Evolutionary conservation across 2,329 filamentous ascomycete genomes (phyloP), one percentile per base, ranked within the genome.

Genomic region (Exophiala dermatitidis): DNA sequence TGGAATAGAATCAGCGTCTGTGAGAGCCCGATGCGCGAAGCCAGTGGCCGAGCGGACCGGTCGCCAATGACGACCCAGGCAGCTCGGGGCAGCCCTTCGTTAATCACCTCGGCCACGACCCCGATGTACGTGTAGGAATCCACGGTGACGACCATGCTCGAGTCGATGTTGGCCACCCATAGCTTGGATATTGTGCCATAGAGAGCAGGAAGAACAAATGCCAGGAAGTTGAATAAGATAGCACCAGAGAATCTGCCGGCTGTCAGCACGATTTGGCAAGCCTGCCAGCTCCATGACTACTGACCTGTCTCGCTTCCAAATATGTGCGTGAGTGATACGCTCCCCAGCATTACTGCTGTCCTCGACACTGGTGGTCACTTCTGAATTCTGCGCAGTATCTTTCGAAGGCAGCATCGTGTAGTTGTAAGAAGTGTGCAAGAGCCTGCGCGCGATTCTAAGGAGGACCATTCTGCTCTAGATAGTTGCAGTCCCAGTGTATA

Each of bases 41-140:
- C 54, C 0, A 77, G 65, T 0, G 71, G 70, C 1, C 82, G 75
- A 0, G 77, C 80, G 0, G 78, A 68, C 30, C 75, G 76, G 66
- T 88, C 82, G 5, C 82, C 84, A 52, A 88, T 86, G 52, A 86
- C 76, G 4, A 83, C 72, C 79, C 82, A 89, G 0, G 83, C 76
- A 0, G 83, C 81, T 26, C 84, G 75, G 0, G 84, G 84, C 0
- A 89, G 77, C 0, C 85, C 84, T 65, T 89, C 85, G 59, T 88
- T 88, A 10, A 89, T 67, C 0, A 86, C 83, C 64, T 88, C 82
- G 1, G 77, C 79, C 0, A 87, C 73, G 0, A 82, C 77, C 19
- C 78, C 75, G 54, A 88, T 85, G 65, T 88, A 88, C 0, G 82
- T 87, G 66, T 85, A 86, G 33, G 33, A 34, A 10, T 34, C 33